Evolutionary conservation across 2,329 filamentous ascomycete species (phyloP), one percentile per base, ranked within the genome.

Genomic region (Aspergillus sp.): DNA sequence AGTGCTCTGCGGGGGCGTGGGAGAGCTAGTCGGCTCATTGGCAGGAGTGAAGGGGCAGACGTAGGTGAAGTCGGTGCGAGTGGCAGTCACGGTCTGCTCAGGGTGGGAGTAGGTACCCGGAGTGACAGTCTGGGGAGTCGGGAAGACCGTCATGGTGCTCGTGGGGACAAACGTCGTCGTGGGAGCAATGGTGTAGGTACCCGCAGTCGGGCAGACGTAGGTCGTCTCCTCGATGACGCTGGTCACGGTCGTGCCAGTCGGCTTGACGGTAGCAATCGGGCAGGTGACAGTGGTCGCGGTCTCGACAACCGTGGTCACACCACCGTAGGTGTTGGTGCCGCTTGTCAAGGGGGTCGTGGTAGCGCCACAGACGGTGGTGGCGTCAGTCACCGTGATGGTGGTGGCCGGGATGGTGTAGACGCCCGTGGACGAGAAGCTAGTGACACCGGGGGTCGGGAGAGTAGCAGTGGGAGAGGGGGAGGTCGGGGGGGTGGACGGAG

Each of bases 341-440:
- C 70, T 57, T 33, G 78, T 64, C 30, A 84, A 67, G 31, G 68
- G 60, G 45, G 80, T 81, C 37, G 74, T 70, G 42, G 74, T 68
- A 32, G 74, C 71, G 47, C 61, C 79, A 58, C 74, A 77, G 41
- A 82, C 78, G 24, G 78, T 82, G 46, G 77, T 81, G 39, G 73
- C 72, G 58, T 76, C 67, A 41, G 69, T 77, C 45, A 86, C 63
- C 40, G 75, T 79, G 44, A 83, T 53, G 41, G 81, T 88, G 46
- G 72, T 81, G 38, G 80, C 79, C 46, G 78, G 77, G 69, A 84
- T 76, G 45, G 81, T 85, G 68, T 86, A 86, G 41, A 72, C 74
- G 60, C 82, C 82, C 19, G 81, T 74, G 28, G 75, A 78, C 33
- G 75, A 64, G 69, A 70, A 80, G 29, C 57, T 64, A 41, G 67